phyloP scores from a whole-genome alignment of 169 alveolate species.

The Theileria parva region DNA sequence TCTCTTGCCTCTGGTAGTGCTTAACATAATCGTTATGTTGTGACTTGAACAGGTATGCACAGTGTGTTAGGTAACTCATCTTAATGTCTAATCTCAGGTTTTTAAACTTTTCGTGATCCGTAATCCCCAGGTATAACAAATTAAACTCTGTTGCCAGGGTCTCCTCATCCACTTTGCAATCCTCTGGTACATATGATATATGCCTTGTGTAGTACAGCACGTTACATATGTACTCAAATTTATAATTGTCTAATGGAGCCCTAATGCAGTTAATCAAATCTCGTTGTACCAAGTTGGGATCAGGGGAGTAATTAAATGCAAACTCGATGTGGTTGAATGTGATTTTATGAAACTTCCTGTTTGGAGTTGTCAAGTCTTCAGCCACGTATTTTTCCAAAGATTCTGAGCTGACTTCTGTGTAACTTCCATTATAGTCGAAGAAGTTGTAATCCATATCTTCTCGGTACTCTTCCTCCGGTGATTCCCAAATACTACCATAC shows the following conservation, averaged over 20 bases:
- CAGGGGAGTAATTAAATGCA: background rate
- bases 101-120: background rate
- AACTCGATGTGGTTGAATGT: background rate
- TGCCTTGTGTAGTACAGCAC: constrained; percentile 3
- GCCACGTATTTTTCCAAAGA: background rate
- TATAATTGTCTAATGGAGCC: background rate
- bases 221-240: constrained; percentile 2
- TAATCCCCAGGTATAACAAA: background rate
- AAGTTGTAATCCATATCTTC: constrained; percentile 10
- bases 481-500: background rate
- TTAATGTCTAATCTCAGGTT: background rate
- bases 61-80: constrained; percentile 2
- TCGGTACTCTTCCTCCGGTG: background rate
- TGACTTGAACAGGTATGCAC: background rate
- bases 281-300: background rate
- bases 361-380: background rate
- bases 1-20: background rate
- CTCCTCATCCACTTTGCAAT: constrained; percentile 7
- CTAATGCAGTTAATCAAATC: background rate
- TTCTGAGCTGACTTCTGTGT: background rate
- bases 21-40: background rate
- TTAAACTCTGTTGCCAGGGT: background rate
- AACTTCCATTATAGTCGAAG: constrained; percentile 6
- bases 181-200: background rate
- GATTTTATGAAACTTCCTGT: background rate